These are phyloP conservation scores for Candida methanosorbosa DNA, from an alignment of 805 yeast genomes.

Conservation along the genomic window DNA sequence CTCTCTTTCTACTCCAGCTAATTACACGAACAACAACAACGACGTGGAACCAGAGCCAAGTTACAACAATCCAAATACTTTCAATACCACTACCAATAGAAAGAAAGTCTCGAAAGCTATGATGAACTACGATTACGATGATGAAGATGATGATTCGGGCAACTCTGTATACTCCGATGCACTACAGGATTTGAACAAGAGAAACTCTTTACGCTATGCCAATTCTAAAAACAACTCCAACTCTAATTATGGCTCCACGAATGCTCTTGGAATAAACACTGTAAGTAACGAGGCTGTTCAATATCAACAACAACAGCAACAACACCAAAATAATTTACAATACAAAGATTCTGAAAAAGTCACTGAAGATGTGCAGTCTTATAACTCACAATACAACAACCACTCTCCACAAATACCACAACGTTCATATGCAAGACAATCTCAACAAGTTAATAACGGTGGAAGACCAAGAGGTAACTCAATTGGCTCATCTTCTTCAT, in stretches of 20 bases:
- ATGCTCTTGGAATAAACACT: too few species aligned
- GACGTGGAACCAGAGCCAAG: not conserved
- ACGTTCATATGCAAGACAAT: constrained; percentile 6
- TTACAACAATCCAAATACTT: not conserved
- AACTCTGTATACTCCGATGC: constrained; percentile 19
- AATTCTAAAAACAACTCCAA: too few species aligned
- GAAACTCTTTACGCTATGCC: too few species aligned
- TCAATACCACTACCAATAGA: not conserved
- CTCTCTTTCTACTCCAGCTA: not conserved
- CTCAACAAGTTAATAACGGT: not conserved
- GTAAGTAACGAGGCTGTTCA: not conserved
- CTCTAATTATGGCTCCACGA: too few species aligned
- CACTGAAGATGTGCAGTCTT: constrained; percentile 15
- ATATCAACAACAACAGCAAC: too few species aligned
- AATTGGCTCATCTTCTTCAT: constrained; percentile 11
- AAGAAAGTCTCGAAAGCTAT: not conserved
- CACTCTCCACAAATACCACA: constrained; percentile 10
- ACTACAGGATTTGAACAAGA: constrained; percentile 11
- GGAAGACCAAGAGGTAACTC: constrained; percentile 10
- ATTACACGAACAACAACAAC: not conserved
- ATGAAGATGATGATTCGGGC: constrained; percentile 10
- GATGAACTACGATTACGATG: not conserved
- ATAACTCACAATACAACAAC: constrained; percentile 6
- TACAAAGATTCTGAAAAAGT: constrained; percentile 12
- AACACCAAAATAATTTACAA: not conserved